These are phyloP conservation scores for Petunia secreta DNA, from an alignment of 257 asterid species.

Conservation along the genomic window DNA sequence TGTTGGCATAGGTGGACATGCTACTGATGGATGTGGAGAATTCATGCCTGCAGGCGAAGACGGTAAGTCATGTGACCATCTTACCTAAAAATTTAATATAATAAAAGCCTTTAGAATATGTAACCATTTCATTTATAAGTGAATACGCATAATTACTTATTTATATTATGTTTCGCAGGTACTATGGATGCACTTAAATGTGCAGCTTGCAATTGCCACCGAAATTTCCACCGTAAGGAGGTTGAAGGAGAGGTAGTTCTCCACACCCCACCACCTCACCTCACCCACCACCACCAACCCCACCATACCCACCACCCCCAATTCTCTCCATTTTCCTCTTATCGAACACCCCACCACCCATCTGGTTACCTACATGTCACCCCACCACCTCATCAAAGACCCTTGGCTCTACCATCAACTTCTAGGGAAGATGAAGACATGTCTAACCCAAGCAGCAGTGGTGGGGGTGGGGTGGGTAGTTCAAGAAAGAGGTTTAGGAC, in stretches of 20 bases:
- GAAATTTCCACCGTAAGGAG: slow-evolving; percentile 83
- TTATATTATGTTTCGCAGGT: neutral
- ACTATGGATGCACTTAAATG: slow-evolving; percentile 63
- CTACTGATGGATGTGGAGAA: slow-evolving; percentile 83
- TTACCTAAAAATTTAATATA: neutral
- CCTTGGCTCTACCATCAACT: slow-evolving; percentile 39
- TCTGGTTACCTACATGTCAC: slow-evolving; percentile 44
- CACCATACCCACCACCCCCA: slow-evolving; percentile 27
- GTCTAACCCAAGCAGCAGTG: slow-evolving; percentile 52
- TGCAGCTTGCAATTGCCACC: slow-evolving; percentile 86
- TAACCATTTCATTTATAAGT: too few relatives aligned
- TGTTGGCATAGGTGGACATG: slow-evolving; percentile 70
- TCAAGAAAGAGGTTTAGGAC: slow-evolving; percentile 55
- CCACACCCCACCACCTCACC: slow-evolving; percentile 28
- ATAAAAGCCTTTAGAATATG: too few relatives aligned
- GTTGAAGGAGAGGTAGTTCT: slow-evolving; percentile 31
- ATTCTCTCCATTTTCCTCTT: slow-evolving; percentile 36
- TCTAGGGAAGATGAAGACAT: slow-evolving; percentile 49
- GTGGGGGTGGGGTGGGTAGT: slow-evolving; percentile 39
- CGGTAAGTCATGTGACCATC: slow-evolving; percentile 28
- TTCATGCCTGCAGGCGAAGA: slow-evolving; percentile 76
- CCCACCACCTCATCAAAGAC: slow-evolving; percentile 39
- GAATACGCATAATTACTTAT: neutral
- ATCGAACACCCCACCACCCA: slow-evolving; percentile 34
- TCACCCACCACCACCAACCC: slow-evolving; percentile 31